Conservation (phyloP, 805 yeast genomes). For the Clavispora asparagi region DNA sequence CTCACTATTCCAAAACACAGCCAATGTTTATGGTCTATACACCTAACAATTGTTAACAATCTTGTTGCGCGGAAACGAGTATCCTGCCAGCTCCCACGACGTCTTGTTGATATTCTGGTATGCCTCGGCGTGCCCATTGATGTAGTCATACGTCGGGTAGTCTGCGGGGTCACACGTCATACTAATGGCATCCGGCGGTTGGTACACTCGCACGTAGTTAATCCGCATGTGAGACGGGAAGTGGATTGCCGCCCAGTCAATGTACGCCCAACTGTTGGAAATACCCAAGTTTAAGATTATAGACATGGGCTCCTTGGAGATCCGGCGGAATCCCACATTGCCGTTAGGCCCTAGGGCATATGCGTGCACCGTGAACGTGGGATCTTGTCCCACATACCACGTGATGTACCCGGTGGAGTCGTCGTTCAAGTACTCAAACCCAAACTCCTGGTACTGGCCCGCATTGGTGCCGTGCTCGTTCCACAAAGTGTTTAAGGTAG, state of each 20-base stretch:
- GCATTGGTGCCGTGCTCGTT: constrained; percentile 57
- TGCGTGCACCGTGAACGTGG: constrained; percentile 25
- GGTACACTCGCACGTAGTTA: constrained; percentile 39
- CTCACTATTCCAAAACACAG: no score
- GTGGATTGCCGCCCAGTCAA: constrained; percentile 30
- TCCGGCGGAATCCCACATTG: constrained; percentile 31
- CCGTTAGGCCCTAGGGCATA: constrained; percentile 36
- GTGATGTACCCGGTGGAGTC: constrained; percentile 64
- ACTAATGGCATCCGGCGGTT: constrained; percentile 23
- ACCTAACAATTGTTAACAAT: constrained; percentile 17
- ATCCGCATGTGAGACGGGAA: constrained; percentile 34
- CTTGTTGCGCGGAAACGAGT: constrained; percentile 51
- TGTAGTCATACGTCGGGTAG: constrained; percentile 35
- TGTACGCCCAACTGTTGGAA: constrained; percentile 36
- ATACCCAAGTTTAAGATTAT: constrained; percentile 36
- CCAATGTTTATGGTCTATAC: no score
- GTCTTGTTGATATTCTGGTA: constrained; percentile 32
- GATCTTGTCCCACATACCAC: constrained; percentile 77
- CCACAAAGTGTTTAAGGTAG: constrained; percentile 80
- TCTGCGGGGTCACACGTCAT: constrained; percentile 35
- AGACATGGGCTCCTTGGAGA: constrained; percentile 36
- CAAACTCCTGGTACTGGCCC: constrained; percentile 64
- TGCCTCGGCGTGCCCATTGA: constrained; percentile 26
- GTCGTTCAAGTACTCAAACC: constrained; percentile 73
- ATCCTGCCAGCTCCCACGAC: constrained; percentile 36